These are phyloP conservation scores for Corylus avellana DNA, from an alignment of 306 rosid genomes.

Conservation along the genomic window DNA sequence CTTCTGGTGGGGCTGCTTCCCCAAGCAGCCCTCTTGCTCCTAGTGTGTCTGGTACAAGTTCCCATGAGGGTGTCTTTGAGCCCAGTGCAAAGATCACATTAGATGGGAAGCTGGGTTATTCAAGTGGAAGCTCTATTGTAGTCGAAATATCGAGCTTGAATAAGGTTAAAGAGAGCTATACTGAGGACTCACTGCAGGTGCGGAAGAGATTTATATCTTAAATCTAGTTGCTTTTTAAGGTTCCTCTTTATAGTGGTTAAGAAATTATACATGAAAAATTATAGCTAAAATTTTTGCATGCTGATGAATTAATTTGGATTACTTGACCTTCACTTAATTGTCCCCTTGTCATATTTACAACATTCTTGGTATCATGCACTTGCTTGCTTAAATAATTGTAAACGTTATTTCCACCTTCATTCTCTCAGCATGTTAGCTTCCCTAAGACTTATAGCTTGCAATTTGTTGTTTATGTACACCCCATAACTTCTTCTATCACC, in stretches of 20 bases:
- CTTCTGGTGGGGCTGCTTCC: conserved; percentile 98
- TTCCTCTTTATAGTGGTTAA: neutral
- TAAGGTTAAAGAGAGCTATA: conserved; percentile 94
- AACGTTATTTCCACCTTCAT: neutral
- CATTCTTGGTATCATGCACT: neutral
- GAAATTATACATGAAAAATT: neutral
- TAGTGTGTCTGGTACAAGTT: conserved; percentile 78
- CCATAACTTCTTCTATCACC: neutral
- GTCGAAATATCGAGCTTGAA: conserved; percentile 88
- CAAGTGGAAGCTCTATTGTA: conserved; percentile 83
- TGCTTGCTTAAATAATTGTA: neutral
- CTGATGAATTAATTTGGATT: neutral
- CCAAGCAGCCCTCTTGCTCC: conserved; percentile 99
- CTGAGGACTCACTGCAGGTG: conserved; percentile 96
- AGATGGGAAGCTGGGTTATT: conserved; percentile 86
- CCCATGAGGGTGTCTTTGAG: conserved; percentile 98
- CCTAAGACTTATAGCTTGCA: neutral
- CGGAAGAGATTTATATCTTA: conserved; percentile 10
- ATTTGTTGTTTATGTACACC: neutral
- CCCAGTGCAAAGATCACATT: conserved; percentile 74
- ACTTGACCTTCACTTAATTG: neutral
- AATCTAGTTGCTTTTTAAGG: neutral
- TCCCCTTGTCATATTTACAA: neutral
- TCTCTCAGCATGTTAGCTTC: neutral
- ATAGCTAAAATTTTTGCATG: neutral